Evolutionary conservation across 345 rosid genomes (phyloP).

Genomic region (Eucalyptus grandis): DNA sequence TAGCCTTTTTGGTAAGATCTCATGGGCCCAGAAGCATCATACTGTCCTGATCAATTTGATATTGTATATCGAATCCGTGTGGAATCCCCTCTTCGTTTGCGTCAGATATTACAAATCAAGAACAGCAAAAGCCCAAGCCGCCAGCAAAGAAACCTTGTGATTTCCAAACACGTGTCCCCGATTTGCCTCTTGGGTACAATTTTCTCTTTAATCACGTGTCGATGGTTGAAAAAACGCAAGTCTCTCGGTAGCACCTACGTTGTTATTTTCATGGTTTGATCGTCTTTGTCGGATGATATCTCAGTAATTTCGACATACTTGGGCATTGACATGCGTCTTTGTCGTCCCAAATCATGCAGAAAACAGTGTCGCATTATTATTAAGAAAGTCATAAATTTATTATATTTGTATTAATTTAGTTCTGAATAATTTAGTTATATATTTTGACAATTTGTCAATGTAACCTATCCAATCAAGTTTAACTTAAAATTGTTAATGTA

Average conservation of each 20-base stretch:
- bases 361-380: neutral
- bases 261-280: neutral
- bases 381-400: neutral
- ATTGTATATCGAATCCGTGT: neutral
- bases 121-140: neutral
- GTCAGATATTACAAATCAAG: neutral
- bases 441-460: neutral
- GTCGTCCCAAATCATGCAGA: neutral
- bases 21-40: neutral
- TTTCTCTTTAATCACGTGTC: neutral
- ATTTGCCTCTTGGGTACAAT: neutral
- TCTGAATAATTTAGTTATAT: accelerated
- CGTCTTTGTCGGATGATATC: neutral
- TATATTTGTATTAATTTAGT: too few relatives aligned
- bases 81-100: neutral
- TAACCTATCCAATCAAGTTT: accelerated
- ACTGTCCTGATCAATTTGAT: neutral
- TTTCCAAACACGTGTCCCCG: neutral
- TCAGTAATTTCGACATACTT: neutral
- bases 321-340: neutral
- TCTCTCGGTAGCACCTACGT: neutral
- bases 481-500: too few relatives aligned
- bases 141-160: neutral
- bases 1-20: neutral
- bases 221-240: neutral